Conservation (phyloP, 805 yeast species). For the Sugiyamaella valdiviana region DNA sequence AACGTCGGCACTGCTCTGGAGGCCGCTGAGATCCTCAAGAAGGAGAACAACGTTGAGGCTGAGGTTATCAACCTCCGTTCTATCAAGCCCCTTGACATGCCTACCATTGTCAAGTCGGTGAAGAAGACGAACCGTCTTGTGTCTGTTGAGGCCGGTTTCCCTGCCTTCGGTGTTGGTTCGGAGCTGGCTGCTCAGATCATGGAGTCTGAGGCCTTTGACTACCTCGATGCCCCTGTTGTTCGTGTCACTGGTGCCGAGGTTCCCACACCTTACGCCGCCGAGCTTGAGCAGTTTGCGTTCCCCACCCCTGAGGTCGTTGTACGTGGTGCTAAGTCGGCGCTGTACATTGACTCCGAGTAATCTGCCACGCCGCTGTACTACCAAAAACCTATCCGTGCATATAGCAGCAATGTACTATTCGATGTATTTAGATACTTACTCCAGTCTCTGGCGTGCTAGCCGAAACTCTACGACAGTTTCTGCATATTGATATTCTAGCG, state of each 20-base stretch:
- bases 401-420: not conserved
- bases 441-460: too few relatives aligned
- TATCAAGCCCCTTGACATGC: slow-evolving; percentile 92
- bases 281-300: slow-evolving; percentile 97
- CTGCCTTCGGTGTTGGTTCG: slow-evolving; percentile 97
- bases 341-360: slow-evolving; percentile 33
- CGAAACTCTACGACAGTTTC: too few relatives aligned
- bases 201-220: slow-evolving; percentile 98
- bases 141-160: slow-evolving; percentile 97
- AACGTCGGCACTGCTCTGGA: slow-evolving; percentile 78
- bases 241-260: slow-evolving; percentile 99
- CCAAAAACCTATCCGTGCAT: not conserved
- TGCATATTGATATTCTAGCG: too few relatives aligned
- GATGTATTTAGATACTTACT: too few relatives aligned
- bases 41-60: slow-evolving; percentile 79
- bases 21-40: slow-evolving; percentile 83
- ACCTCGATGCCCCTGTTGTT: slow-evolving; percentile 96
- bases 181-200: slow-evolving; percentile 96
- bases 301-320: slow-evolving; percentile 89
- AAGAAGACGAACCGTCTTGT: slow-evolving; percentile 96
- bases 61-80: slow-evolving; percentile 95
- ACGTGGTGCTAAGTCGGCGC: slow-evolving; percentile 50
- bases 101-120: slow-evolving; percentile 75
- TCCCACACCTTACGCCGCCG: slow-evolving; percentile 97
- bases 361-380: not conserved